Evolutionary conservation across 2,329 filamentous ascomycete species (phyloP), one percentile per base, ranked within the genome.

Genomic region (Plenodomus lindquistii): DNA sequence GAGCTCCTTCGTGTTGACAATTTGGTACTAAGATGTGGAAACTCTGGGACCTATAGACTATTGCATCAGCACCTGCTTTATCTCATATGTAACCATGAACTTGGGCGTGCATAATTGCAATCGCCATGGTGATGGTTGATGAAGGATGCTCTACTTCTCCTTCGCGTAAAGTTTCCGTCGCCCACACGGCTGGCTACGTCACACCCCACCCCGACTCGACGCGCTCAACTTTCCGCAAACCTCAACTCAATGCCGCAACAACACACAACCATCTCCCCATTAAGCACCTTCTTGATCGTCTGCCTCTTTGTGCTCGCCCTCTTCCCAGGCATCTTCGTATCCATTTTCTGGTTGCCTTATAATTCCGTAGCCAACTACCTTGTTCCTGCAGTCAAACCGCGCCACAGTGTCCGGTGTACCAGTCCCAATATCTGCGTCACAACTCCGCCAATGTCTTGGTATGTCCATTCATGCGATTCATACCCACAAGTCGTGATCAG

Each of bases 271-370:
- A 62, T 66, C 42, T 71, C 65, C 10, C 62, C 69, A 39, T 55
- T 65, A 41, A 74, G 72, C 52, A 76, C 72, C 6, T 65, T 78
- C 54, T 57, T 81, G 52, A 76, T 81, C 62, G 66, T 79, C 48
- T 54, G 68, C 48, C 65, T 78, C 67, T 75, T 82, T 71, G 72
- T 79, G 45, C 63, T 77, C 60, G 74, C 77, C 55, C 77, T 82
- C 55, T 80, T 81, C 65, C 78, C 77, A 15, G 66, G 65, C 51
- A 58, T 75, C 52, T 79, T 80, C 61, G 71, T 76, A 55, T 51
- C 69, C 66, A 70, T 67, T 60, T 68, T 57, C 60, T 73, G 66
- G 62, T 63, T 53, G 52, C 69, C 70, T 48, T 72, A 71, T 55
- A 54, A 65, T 44, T 54, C 54, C 3, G 51, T 63, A 18, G 56